phyloP scores from a whole-genome alignment of 345 rosid genomes.

The Eucalyptus cloeziana region DNA sequence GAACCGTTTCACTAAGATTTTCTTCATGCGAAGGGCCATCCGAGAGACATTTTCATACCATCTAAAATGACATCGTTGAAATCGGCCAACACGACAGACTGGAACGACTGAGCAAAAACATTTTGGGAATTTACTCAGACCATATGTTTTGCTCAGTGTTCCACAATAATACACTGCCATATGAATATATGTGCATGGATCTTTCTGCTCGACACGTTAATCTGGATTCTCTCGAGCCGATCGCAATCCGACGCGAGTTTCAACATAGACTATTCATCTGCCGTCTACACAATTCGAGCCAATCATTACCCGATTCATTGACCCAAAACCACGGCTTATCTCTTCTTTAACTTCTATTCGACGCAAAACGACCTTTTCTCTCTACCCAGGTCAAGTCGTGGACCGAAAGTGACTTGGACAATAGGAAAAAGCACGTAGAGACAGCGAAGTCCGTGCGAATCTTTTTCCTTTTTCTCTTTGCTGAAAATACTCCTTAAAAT shows the following conservation, averaged over 20 bases:
- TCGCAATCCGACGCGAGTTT: not conserved
- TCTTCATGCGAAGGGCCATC: not conserved
- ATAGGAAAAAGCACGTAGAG: not conserved
- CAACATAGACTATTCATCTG: not conserved
- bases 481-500: not conserved
- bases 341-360: not conserved
- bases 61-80: not conserved
- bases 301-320: not conserved
- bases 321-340: not conserved
- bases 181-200: not conserved
- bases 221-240: not conserved
- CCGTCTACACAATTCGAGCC: not conserved
- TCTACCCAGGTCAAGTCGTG: not conserved
- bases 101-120: not conserved
- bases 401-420: not conserved
- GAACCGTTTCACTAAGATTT: not conserved
- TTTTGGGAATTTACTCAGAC: not conserved
- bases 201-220: not conserved
- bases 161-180: not conserved
- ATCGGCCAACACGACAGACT: not conserved
- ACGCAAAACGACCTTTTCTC: too few relatives aligned
- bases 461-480: not conserved
- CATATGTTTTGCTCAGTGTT: not conserved
- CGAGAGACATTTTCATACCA: not conserved
- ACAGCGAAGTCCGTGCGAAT: not conserved